Evolutionary conservation across 345 rosid species (phyloP).

Genomic region (Corchorus olitorius): DNA sequence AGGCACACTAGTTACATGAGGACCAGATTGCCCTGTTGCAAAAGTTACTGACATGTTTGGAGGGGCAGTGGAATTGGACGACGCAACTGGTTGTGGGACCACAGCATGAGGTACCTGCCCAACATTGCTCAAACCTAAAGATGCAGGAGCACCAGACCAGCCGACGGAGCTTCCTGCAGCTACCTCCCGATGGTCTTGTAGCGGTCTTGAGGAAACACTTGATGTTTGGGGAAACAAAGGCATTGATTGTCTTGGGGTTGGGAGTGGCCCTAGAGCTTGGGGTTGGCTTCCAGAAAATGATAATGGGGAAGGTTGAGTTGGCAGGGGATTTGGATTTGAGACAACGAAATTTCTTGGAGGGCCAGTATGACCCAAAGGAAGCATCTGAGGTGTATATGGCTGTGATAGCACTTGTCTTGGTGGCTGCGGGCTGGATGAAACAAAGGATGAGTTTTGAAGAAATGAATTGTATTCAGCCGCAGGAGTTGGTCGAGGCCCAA

Average conservation of each 20-base stretch:
- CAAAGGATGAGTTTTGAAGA: conserved; percentile 41
- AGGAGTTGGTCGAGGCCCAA: conserved; percentile 48
- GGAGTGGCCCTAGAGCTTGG: conserved; percentile 37
- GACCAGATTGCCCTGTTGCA: conserved; percentile 29
- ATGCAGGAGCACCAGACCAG: conserved; percentile 36
- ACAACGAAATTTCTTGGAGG: conserved; percentile 43
- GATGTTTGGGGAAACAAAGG: conserved; percentile 41
- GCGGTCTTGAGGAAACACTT: conserved; percentile 37
- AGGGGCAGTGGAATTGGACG: conserved; percentile 25
- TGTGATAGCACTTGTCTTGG: conserved; percentile 36
- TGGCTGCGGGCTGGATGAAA: conserved; percentile 33
- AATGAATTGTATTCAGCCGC: conserved; percentile 38
- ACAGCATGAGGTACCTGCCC: conserved; percentile 43
- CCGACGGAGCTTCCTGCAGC: conserved; percentile 40
- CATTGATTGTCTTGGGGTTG: conserved; percentile 38
- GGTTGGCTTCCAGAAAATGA: conserved; percentile 46
- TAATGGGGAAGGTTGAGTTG: conserved; percentile 34
- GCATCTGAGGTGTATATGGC: conserved; percentile 38
- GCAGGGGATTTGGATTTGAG: conserved; percentile 41
- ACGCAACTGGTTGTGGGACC: conserved; percentile 44
- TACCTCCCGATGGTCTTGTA: conserved; percentile 31
- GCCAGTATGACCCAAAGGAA: conserved; percentile 38
- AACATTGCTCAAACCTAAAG: conserved; percentile 37
- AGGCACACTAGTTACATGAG: conserved; percentile 31
- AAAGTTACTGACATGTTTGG: conserved; percentile 28